Conservation (phyloP, 139 green algal genomes). For the Coelastrella sp. region DNA sequence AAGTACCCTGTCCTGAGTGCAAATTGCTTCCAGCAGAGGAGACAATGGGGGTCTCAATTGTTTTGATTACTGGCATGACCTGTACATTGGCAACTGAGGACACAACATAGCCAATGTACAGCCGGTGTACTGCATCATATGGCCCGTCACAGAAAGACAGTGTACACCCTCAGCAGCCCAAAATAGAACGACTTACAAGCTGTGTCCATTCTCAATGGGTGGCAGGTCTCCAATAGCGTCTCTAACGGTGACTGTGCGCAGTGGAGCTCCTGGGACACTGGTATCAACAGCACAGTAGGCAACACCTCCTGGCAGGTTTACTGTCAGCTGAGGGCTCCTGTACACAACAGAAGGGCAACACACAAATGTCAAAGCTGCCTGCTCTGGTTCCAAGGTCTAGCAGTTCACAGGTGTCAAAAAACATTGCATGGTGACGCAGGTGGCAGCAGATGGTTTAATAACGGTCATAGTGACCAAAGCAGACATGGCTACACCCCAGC, state of each 20-base stretch:
- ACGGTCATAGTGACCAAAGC: no score
- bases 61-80: no score
- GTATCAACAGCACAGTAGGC: conserved; percentile 80
- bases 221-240: conserved; percentile 96
- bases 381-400: not conserved
- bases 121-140: no score
- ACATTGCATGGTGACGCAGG: no score
- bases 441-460: no score
- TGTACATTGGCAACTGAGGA: no score
- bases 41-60: no score
- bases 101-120: no score
- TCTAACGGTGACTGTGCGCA: conserved; percentile 92
- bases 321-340: conserved; percentile 73
- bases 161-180: not conserved
- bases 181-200: conserved; percentile 44
- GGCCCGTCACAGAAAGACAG: not conserved
- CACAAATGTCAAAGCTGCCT: not conserved
- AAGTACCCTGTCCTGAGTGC: no score
- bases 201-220: conserved; percentile 85
- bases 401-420: not conserved
- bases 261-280: conserved; percentile 76
- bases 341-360: not conserved
- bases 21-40: no score
- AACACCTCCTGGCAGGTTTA: conserved; percentile 87
- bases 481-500: no score